Conservation (phyloP, 371 early-diverging fungal species). For the Lichtheimia ornata region DNA sequence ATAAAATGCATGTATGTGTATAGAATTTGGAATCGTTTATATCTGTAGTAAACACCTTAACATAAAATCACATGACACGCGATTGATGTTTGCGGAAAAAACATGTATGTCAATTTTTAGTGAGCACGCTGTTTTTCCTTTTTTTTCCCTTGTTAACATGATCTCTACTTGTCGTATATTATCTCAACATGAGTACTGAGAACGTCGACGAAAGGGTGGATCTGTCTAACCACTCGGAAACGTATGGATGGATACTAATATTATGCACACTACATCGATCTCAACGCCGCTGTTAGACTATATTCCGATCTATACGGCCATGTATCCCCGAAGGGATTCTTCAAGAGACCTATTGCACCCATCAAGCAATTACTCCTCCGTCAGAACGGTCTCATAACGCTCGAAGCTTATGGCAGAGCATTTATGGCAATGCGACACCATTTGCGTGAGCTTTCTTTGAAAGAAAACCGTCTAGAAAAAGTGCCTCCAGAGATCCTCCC, state of each 20-base stretch:
- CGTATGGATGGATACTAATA: background rate
- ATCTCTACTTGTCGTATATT: no score
- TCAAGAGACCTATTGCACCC: background rate
- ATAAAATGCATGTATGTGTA: no score
- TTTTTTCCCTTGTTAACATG: no score
- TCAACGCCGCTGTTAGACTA: background rate
- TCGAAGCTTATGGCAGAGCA: constrained; percentile 1
- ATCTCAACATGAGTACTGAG: no score
- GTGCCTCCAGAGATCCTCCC: constrained; percentile 59
- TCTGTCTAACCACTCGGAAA: background rate
- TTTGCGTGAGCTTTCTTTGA: constrained; percentile 44
- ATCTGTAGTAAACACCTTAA: no score
- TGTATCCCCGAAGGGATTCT: background rate
- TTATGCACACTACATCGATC: background rate
- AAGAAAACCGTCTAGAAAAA: constrained; percentile 44
- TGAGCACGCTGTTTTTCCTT: no score
- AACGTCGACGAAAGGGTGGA: background rate
- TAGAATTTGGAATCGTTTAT: no score
- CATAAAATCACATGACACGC: no score
- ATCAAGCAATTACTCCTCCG: constrained; percentile 10
- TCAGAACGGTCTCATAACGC: constrained; percentile 6
- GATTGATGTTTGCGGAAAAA: no score
- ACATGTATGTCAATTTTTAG: no score
- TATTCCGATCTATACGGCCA: background rate
- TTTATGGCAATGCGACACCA: constrained; percentile 4